These are phyloP conservation scores for Chalciporus piperatus DNA, from an alignment of 768 basidiomycete species.

Conservation along the genomic window DNA sequence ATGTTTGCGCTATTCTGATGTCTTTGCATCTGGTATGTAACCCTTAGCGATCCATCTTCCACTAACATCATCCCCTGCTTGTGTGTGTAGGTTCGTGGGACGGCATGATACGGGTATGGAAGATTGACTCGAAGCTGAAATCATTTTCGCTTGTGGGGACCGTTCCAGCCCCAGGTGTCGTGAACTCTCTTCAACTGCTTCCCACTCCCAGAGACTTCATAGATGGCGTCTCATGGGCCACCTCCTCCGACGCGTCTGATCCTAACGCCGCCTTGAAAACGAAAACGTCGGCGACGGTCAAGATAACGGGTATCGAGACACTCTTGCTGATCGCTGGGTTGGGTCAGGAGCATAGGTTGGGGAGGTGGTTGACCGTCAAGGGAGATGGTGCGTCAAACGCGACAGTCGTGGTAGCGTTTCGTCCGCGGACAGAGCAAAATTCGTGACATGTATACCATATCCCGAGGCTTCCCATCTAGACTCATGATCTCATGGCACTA, in stretches of 20 bases:
- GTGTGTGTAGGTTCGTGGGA: conserved; percentile 82
- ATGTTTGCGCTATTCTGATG: conserved; percentile 81
- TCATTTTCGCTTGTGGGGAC: conserved; percentile 69
- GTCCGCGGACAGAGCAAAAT: conserved; percentile 27
- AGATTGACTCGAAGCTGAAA: conserved; percentile 73
- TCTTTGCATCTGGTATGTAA: conserved; percentile 80
- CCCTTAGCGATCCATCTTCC: not conserved
- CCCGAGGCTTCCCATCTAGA: not conserved
- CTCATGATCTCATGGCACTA: no score
- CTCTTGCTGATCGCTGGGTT: conserved; percentile 74
- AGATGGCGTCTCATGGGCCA: conserved; percentile 44
- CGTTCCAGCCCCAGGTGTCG: conserved; percentile 68
- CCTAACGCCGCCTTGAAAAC: not conserved
- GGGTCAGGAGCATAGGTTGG: conserved; percentile 86
- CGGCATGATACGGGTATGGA: conserved; percentile 87
- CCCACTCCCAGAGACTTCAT: conserved; percentile 43
- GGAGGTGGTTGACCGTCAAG: conserved; percentile 82
- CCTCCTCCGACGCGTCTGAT: not conserved
- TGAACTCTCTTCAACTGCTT: conserved; percentile 88
- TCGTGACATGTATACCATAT: conserved; percentile 6
- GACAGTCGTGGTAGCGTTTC: conserved; percentile 59
- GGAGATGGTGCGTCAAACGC: conserved; percentile 71
- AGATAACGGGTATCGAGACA: conserved; percentile 27
- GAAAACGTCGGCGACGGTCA: conserved; percentile 21
- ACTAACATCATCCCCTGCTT: not conserved